Conservation (phyloP, 2,329 filamentous ascomycete genomes). For the Huntiella decipiens region DNA sequence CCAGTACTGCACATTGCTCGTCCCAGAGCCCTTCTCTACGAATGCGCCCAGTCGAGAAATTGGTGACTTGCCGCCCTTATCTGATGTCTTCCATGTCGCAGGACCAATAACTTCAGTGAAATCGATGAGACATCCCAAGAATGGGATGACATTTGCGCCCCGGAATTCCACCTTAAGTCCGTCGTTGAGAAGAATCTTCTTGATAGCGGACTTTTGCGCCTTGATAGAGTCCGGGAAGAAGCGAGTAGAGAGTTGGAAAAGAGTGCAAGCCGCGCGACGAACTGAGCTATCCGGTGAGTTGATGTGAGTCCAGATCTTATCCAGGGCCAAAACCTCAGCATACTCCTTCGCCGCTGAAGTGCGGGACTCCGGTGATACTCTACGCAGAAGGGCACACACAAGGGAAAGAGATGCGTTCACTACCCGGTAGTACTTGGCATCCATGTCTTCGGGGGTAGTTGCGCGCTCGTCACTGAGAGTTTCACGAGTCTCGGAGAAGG, state of each 20-base stretch:
- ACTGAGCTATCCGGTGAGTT: slow-evolving; percentile 40
- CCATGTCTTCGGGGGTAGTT: slow-evolving; percentile 65
- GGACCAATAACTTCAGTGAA: slow-evolving; percentile 41
- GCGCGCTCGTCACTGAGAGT: slow-evolving; percentile 81
- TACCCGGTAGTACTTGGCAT: slow-evolving; percentile 71
- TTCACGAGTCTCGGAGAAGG: slow-evolving; percentile 58
- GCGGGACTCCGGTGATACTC: slow-evolving; percentile 28
- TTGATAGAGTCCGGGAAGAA: slow-evolving; percentile 27
- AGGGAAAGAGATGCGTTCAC: slow-evolving; percentile 35
- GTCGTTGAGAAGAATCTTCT: slow-evolving; percentile 47
- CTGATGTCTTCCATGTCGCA: slow-evolving; percentile 41
- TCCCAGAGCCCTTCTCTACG: slow-evolving; percentile 67
- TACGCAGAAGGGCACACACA: slow-evolving; percentile 32
- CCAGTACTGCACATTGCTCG: slow-evolving; percentile 59
- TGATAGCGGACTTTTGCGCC: slow-evolving; percentile 30
- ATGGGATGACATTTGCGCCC: slow-evolving; percentile 31
- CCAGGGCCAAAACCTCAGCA: slow-evolving; percentile 44
- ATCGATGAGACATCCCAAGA: not conserved
- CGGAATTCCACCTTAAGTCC: slow-evolving; percentile 57
- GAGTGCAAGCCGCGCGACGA: slow-evolving; percentile 30
- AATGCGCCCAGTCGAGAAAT: slow-evolving; percentile 46
- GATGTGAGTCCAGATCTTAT: slow-evolving; percentile 47
- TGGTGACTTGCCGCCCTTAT: slow-evolving; percentile 32
- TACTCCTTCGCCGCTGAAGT: slow-evolving; percentile 43
- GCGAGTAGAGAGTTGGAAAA: slow-evolving; percentile 31